Percentiles rank a stretch among this genome's conserved stretches.
These are phyloP conservation scores for Sarocladiaceae sp. DNA, from an alignment of 2,329 filamentous ascomycete genomes.

Conservation along the genomic window DNA sequence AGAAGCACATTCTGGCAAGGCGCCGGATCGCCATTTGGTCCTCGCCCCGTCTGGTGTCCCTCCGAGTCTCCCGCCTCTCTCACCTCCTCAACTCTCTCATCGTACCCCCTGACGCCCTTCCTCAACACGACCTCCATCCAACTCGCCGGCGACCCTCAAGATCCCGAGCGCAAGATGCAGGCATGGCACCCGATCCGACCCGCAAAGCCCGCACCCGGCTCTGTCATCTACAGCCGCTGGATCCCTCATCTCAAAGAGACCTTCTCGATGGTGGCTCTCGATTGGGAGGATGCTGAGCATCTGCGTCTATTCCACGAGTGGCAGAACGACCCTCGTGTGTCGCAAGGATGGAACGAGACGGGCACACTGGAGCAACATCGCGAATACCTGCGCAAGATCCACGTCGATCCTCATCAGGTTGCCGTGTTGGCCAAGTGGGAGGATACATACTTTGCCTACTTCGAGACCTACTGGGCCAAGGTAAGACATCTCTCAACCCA, in stretches of 20 bases:
- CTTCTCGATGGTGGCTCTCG: conserved; percentile 70
- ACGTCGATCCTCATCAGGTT: conserved; percentile 66
- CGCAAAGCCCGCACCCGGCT: conserved; percentile 63
- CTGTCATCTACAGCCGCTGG: conserved; percentile 70
- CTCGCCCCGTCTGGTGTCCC: conserved; percentile 56
- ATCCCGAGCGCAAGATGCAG: conserved; percentile 38
- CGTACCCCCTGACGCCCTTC: conserved; percentile 42
- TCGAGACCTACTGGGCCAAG: conserved; percentile 72
- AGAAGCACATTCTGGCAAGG: conserved; percentile 63
- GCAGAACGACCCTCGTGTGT: conserved; percentile 80
- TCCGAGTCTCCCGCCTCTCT: conserved; percentile 33
- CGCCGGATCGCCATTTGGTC: conserved; percentile 59
- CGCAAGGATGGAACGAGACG: conserved; percentile 73
- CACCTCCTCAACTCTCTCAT: conserved; percentile 30
- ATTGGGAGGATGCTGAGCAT: conserved; percentile 59
- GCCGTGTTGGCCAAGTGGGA: conserved; percentile 67
- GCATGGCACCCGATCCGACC: conserved; percentile 65
- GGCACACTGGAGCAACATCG: conserved; percentile 69
- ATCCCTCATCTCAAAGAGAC: conserved; percentile 69
- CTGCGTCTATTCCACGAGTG: conserved; percentile 67
- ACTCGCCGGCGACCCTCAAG: conserved; percentile 32
- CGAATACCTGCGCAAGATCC: conserved; percentile 61
- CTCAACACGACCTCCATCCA: conserved; percentile 37
- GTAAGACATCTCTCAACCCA: conserved; percentile 22
- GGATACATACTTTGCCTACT: conserved; percentile 66